phyloP scores from a whole-genome alignment of 2,329 filamentous ascomycete genomes.

The Beauveria scarabaeidicola region DNA sequence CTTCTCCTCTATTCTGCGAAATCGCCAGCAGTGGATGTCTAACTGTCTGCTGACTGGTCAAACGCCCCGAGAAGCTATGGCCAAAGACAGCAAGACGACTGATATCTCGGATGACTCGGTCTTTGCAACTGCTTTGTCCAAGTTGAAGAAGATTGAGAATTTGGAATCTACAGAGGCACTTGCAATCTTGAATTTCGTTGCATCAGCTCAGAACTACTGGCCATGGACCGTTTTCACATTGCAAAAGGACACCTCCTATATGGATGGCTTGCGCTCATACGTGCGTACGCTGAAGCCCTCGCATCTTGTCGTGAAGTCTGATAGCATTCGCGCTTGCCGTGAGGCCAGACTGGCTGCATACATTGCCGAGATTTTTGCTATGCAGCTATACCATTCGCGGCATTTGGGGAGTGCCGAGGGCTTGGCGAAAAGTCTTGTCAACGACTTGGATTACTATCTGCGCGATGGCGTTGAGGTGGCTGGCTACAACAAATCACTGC shows the following conservation, averaged over 20 bases:
- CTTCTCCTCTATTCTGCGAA: constrained; percentile 76
- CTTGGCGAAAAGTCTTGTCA: constrained; percentile 62
- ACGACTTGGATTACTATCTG: constrained; percentile 70
- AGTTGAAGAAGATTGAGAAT: constrained; percentile 56
- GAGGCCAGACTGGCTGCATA: constrained; percentile 69
- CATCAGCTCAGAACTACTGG: constrained; percentile 88
- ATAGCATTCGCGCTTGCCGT: constrained; percentile 48
- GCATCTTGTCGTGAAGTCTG: constrained; percentile 42
- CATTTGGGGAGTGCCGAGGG: constrained; percentile 59
- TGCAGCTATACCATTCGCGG: constrained; percentile 80
- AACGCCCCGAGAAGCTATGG: constrained; percentile 68
- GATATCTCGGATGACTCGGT: constrained; percentile 52
- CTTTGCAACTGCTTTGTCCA: constrained; percentile 63
- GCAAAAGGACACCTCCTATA: constrained; percentile 63
- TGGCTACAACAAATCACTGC: constrained; percentile 79
- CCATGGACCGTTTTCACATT: constrained; percentile 83
- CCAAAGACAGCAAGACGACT: constrained; percentile 43
- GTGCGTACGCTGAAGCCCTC: constrained; percentile 50
- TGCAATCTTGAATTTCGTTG: constrained; percentile 77
- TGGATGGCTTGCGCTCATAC: constrained; percentile 63
- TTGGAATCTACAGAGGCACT: constrained; percentile 59
- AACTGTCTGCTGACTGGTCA: constrained; percentile 85
- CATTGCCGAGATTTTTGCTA: constrained; percentile 78
- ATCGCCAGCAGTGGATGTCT: constrained; percentile 92
- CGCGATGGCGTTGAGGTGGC: constrained; percentile 70